Conservation (phyloP, 2,329 filamentous ascomycete genomes). For the Amauroascus niger region DNA sequence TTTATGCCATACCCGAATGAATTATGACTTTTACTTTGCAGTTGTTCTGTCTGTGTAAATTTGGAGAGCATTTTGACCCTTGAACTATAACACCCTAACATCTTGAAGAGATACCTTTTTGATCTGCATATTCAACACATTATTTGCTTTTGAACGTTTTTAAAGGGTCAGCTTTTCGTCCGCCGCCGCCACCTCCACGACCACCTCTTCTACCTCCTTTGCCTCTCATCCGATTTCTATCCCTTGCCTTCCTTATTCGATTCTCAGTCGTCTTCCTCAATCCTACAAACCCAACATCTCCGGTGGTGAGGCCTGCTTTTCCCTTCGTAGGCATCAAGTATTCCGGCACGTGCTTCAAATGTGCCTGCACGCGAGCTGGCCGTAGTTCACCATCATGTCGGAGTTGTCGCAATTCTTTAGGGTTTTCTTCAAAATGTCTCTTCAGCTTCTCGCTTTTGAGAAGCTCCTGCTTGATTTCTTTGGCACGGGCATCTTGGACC, state of each 20-base stretch:
- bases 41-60: no score
- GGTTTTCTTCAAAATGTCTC: constrained; percentile 94
- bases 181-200: constrained; percentile 32
- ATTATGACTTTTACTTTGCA: no score
- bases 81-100: no score
- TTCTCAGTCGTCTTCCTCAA: constrained; percentile 45
- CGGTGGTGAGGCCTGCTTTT: constrained; percentile 55
- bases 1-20: no score
- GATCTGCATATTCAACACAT: neutral
- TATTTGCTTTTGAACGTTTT: constrained; percentile 69
- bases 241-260: constrained; percentile 42
- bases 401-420: constrained; percentile 73
- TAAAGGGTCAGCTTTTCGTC: constrained; percentile 70
- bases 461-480: constrained; percentile 80
- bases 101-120: no score
- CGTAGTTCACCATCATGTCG: constrained; percentile 83
- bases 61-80: no score
- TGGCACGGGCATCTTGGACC: constrained; percentile 77
- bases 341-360: constrained; percentile 88
- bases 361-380: constrained; percentile 71
- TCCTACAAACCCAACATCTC: constrained; percentile 67
- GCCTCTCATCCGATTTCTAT: constrained; percentile 36
- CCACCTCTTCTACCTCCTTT: constrained; percentile 40
- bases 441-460: constrained; percentile 91
- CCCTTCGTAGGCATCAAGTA: constrained; percentile 77